phyloP scores from a whole-genome alignment of 768 basidiomycete species.

The Kwoniella sp. region DNA sequence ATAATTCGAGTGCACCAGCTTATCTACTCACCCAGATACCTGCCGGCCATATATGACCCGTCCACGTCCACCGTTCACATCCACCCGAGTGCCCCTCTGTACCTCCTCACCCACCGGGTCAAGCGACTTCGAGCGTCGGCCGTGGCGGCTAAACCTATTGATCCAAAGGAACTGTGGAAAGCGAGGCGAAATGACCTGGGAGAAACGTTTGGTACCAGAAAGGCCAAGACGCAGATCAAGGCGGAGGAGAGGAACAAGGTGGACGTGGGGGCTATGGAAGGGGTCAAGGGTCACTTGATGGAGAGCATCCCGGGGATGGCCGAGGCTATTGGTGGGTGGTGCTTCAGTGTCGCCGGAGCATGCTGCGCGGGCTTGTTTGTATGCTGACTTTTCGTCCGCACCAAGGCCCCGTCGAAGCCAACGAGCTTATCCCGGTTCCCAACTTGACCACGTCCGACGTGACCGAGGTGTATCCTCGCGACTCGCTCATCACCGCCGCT shows the following conservation, averaged over 20 bases:
- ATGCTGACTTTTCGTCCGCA: background rate
- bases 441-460: slow-evolving; percentile 64
- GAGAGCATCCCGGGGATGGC: slow-evolving; percentile 73
- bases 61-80: slow-evolving; percentile 62
- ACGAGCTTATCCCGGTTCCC: slow-evolving; percentile 70
- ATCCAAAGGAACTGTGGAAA: slow-evolving; percentile 52
- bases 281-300: slow-evolving; percentile 74
- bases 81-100: slow-evolving; percentile 59
- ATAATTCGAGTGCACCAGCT: background rate
- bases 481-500: slow-evolving; percentile 70
- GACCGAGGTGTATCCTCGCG: slow-evolving; percentile 57
- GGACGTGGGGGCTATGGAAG: slow-evolving; percentile 80
- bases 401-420: slow-evolving; percentile 43
- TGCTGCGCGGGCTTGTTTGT: background rate
- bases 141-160: background rate
- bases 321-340: slow-evolving; percentile 62
- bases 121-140: slow-evolving; percentile 59
- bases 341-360: background rate
- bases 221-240: slow-evolving; percentile 77
- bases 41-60: slow-evolving; percentile 77
- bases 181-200: slow-evolving; percentile 74
- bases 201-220: slow-evolving; percentile 90
- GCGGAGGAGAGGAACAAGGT: slow-evolving; percentile 85
- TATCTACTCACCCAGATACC: slow-evolving; percentile 58
- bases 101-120: slow-evolving; percentile 70